Evolutionary conservation across 1,284 basidiomycete species (phyloP).

Genomic region (Rhodotorula sp.): DNA sequence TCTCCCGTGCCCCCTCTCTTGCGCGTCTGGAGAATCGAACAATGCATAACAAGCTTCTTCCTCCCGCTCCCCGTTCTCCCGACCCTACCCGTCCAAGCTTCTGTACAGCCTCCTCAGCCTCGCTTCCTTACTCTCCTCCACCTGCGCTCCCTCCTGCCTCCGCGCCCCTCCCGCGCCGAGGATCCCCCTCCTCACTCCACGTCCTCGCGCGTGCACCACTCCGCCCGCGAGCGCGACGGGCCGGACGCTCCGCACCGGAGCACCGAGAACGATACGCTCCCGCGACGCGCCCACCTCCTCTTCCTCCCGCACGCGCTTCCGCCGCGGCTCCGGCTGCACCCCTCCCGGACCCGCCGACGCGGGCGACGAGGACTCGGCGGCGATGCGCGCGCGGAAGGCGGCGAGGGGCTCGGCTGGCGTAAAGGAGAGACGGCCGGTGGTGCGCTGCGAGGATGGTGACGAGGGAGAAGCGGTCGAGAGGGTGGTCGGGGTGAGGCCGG

Average conservation of each 20-base stretch:
- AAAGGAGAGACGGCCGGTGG: not conserved
- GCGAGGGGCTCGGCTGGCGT: conserved; percentile 2
- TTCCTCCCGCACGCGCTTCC: not conserved
- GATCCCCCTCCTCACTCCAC: too few species aligned
- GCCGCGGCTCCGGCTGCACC: not conserved
- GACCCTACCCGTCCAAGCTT: too few species aligned
- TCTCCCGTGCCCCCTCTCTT: too few species aligned
- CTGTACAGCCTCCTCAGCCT: too few species aligned
- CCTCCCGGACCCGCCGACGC: not conserved
- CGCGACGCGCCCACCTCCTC: not conserved
- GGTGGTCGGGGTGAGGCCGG: not conserved
- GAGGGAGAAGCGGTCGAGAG: not conserved
- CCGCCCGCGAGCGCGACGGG: not conserved
- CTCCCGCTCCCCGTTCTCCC: too few species aligned
- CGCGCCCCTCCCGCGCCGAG: not conserved
- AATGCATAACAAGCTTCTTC: too few species aligned
- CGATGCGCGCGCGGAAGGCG: conserved; percentile 1
- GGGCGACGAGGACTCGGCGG: not conserved
- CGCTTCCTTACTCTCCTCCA: too few species aligned
- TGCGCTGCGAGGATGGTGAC: not conserved
- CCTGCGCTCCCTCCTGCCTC: not conserved
- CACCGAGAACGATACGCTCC: conserved; percentile 17
- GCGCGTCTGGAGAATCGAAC: too few species aligned
- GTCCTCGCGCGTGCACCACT: rapidly evolving
- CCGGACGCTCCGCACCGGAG: conserved; percentile 9